Evolutionary conservation across 495 filamentous ascomycete genomes (phyloP).

Genomic region (Aspergillus nidulans): DNA sequence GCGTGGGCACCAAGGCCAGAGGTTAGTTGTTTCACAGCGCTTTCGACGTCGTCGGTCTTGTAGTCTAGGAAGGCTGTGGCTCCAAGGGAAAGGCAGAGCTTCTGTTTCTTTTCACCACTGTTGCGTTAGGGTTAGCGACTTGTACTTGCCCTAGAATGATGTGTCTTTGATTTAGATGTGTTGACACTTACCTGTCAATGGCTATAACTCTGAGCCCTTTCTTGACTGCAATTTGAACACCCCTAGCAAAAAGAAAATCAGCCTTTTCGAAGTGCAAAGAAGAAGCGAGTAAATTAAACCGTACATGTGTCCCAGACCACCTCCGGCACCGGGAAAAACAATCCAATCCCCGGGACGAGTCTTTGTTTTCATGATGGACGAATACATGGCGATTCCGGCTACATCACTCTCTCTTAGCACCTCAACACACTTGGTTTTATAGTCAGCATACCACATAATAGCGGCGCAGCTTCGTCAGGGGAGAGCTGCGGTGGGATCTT

Average conservation of each 20-base stretch:
- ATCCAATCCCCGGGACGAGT: slow-evolving; percentile 38
- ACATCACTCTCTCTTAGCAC: neutral
- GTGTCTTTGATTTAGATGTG: neutral
- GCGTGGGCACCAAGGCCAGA: slow-evolving; percentile 38
- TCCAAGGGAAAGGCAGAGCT: slow-evolving; percentile 38
- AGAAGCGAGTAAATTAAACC: neutral
- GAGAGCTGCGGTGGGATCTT: slow-evolving; percentile 31
- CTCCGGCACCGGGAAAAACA: slow-evolving; percentile 40
- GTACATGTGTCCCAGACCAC: slow-evolving; percentile 43
- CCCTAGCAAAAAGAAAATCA: slow-evolving; percentile 22
- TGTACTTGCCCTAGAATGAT: neutral
- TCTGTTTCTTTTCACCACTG: slow-evolving; percentile 37
- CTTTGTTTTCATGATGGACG: slow-evolving; percentile 43
- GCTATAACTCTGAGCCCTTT: slow-evolving; percentile 40
- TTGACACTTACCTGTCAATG: slow-evolving; percentile 32
- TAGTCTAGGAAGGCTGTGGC: slow-evolving; percentile 39
- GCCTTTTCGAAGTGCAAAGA: no score
- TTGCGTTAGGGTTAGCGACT: neutral
- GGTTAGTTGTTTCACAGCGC: slow-evolving; percentile 29
- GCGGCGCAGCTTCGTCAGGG: slow-evolving; percentile 34
- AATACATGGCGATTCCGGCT: slow-evolving; percentile 46
- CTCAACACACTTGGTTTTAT: neutral
- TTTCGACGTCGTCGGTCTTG: slow-evolving; percentile 33
- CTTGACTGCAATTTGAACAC: slow-evolving; percentile 40
- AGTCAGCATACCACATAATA: slow-evolving; percentile 34